These are phyloP conservation scores for Dissophora globulifera DNA, from an alignment of 192 early-diverging fungal species.

Conservation along the genomic window DNA sequence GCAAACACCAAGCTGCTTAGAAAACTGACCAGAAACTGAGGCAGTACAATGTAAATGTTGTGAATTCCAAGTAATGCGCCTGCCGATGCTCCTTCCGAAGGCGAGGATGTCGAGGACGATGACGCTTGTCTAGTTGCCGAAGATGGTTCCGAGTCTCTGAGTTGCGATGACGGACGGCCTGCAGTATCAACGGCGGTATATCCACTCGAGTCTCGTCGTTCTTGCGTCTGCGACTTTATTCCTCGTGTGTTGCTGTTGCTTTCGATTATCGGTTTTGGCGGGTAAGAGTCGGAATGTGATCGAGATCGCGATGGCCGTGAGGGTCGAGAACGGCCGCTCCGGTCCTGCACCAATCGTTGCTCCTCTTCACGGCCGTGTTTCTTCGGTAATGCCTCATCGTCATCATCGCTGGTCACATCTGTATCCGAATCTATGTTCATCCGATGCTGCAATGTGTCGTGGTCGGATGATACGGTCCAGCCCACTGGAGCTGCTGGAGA, in stretches of 20 bases:
- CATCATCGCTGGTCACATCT: background rate
- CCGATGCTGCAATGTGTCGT: background rate
- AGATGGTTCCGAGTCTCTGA: background rate
- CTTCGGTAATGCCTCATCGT: conserved; percentile 8
- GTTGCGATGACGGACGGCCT: conserved; percentile 3
- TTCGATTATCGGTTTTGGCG: no score
- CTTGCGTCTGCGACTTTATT: no score
- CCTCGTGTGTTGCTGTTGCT: no score
- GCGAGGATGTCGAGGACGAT: no score
- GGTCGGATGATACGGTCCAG: background rate
- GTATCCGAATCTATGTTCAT: conserved; percentile 14
- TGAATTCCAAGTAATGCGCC: conserved; percentile 91
- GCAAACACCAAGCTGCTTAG: conserved; percentile 86
- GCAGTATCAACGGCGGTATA: background rate
- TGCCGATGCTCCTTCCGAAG: conserved; percentile 58
- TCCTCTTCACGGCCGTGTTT: background rate
- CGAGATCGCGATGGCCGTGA: background rate
- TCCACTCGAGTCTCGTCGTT: conserved; percentile 1
- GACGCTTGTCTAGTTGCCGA: background rate
- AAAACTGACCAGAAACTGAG: conserved; percentile 91
- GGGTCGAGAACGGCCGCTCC: conserved; percentile 2
- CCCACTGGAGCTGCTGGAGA: background rate
- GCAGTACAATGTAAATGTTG: conserved; percentile 94
- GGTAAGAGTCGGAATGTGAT: background rate
- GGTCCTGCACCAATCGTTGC: conserved; percentile 14